Evolutionary conservation across 768 basidiomycete genomes (phyloP).

Genomic region (Clathrus columnatus): DNA sequence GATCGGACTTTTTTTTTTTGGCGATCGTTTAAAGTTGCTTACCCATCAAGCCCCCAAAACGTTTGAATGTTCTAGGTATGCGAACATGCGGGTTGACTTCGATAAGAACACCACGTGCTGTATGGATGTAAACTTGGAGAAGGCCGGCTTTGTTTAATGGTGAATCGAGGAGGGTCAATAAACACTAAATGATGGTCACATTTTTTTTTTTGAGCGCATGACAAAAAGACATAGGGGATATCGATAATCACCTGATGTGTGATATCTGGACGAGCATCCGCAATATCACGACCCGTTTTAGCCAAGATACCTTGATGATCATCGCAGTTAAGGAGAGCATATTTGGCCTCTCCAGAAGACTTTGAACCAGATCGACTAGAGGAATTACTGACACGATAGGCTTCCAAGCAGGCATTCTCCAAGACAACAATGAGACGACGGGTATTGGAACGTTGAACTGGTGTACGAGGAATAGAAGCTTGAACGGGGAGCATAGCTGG

Average conservation of each 20-base stretch:
- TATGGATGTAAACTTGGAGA: constrained; percentile 97
- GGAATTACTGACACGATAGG: constrained; percentile 59
- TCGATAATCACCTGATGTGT: constrained; percentile 93
- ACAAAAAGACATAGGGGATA: constrained; percentile 7
- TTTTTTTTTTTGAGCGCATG: not conserved
- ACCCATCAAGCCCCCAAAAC: constrained; percentile 99
- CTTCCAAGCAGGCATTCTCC: constrained; percentile 92
- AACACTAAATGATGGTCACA: constrained; percentile 55
- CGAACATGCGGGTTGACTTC: constrained; percentile 98
- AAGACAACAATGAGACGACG: constrained; percentile 82
- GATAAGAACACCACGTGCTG: constrained; percentile 90
- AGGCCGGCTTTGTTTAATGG: constrained; percentile 96
- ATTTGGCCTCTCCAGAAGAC: constrained; percentile 73
- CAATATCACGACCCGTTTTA: constrained; percentile 95
- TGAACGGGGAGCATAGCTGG: constrained; percentile 27
- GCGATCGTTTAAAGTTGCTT: constrained; percentile 15
- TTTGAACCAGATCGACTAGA: constrained; percentile 44
- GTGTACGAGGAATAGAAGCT: constrained; percentile 28
- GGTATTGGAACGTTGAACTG: constrained; percentile 32
- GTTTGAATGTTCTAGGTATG: constrained; percentile 96
- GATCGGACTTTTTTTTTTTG: not conserved
- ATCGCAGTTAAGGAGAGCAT: constrained; percentile 94
- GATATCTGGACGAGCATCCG: constrained; percentile 98
- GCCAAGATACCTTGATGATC: constrained; percentile 98
- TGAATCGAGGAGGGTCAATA: constrained; percentile 92